Percentiles rank a stretch among this genome's conserved stretches.
These are phyloP conservation scores for Leonotis leonurus DNA, from an alignment of 257 asterid species.

Conservation along the genomic window DNA sequence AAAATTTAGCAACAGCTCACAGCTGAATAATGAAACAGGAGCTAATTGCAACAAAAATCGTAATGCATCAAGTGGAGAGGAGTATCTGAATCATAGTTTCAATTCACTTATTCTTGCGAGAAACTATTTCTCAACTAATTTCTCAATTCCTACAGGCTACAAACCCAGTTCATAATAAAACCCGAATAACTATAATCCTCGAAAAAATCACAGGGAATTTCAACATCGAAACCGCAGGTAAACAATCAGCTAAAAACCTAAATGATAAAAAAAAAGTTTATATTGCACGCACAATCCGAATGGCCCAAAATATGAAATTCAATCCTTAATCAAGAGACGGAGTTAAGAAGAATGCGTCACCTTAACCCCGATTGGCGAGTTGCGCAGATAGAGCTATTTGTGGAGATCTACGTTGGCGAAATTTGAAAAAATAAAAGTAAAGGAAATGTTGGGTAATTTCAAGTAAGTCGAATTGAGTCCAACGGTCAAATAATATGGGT, in stretches of 20 bases:
- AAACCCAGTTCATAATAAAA: conserved; percentile 12
- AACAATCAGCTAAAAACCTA: conserved; percentile 1
- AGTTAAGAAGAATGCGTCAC: conserved; percentile 13
- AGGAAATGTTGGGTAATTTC: background rate
- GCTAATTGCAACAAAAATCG: too few species aligned
- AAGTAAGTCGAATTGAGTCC: conserved; percentile 1
- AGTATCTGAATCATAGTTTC: background rate
- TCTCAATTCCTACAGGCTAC: conserved; percentile 2
- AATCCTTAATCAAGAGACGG: background rate
- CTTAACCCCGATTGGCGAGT: conserved; percentile 12
- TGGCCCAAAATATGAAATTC: background rate
- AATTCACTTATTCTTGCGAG: conserved; percentile 2
- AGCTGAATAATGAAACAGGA: background rate
- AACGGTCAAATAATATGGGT: conserved; percentile 2
- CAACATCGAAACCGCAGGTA: background rate
- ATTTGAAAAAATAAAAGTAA: too few species aligned
- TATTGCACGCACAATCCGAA: conserved; percentile 7
- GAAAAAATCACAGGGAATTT: background rate
- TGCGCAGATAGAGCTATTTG: background rate
- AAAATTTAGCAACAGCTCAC: background rate
- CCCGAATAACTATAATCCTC: background rate
- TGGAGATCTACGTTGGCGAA: too few species aligned
- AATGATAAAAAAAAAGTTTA: background rate
- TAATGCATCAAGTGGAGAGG: too few species aligned
- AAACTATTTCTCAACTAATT: background rate